Evolutionary conservation across 805 yeast species (phyloP).

Genomic region (Clavispora vitiphila): DNA sequence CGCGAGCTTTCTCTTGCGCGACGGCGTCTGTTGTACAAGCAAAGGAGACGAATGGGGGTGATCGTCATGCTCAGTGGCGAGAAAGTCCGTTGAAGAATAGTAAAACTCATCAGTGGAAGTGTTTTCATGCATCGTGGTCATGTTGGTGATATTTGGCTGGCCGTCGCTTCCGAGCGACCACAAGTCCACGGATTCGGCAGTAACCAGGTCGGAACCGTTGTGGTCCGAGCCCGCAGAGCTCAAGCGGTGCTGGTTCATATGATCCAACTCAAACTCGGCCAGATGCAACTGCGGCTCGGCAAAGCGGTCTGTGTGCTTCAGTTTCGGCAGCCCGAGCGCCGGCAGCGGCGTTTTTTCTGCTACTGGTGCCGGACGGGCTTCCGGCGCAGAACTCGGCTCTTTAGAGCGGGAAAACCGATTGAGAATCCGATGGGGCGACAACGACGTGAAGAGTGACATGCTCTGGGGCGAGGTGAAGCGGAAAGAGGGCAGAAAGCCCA

Average conservation of each 20-base stretch:
- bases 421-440: conserved; percentile 33
- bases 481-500: conserved; percentile 41
- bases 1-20: conserved; percentile 5
- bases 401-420: conserved; percentile 13
- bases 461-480: conserved; percentile 32
- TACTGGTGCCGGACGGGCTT: background rate
- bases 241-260: background rate
- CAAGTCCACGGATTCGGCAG: conserved; percentile 20
- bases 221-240: background rate
- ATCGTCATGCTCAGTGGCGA: conserved; percentile 5
- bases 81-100: conserved; percentile 31
- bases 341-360: conserved; percentile 1
- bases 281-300: background rate
- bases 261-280: background rate
- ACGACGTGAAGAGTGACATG: conserved; percentile 18
- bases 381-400: background rate
- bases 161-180: conserved; percentile 25
- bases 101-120: conserved; percentile 16
- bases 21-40: background rate
- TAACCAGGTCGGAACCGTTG: conserved; percentile 9
- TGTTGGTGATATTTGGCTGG: conserved; percentile 10
- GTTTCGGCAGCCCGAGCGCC: conserved; percentile 6
- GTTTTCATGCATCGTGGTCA: conserved; percentile 25
- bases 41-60: conserved; percentile 1
- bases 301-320: background rate